Base-by-base conservation (phyloP, 345 rosid species). In the Lepidium didymum region DNA sequence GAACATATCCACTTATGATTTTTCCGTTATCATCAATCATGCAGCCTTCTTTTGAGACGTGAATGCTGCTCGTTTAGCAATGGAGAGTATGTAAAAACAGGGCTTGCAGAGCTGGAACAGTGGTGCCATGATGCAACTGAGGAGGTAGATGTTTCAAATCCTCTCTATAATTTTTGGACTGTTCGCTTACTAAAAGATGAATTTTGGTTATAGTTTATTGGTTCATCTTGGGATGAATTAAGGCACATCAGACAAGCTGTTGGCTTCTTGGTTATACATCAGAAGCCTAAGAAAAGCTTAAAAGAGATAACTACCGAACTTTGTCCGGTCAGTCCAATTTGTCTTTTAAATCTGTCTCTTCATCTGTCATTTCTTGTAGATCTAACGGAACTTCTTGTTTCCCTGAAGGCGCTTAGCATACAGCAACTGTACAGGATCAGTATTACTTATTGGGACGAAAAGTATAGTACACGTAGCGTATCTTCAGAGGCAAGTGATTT, bases 1-100 rank as follows among this genome's bases (percentile, higher is more conserved):
- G 45, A 55, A 61, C 45, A 40, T 13, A 40, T 57, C 56, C 60
- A 12, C 21, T 62, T 13, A 63, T 56, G 51, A 23, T 41, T 65
- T 57, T 41, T 7, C 33, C 56, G 27, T 29, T 55, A 55, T 12
- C 6, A 10, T 43, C 44, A 29, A 46, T 40, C 51, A 36, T 80
- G 75, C 81, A 94, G 99, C 82, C 97, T 94, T 75, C 91, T 94
- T 18, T 79, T 94, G 79, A 82, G 96, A 60, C 96, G 97, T 29
- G 97, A 94, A 71, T 94, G 99, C 71, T 94, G 99, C 82, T 91
- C 99, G 75, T 94, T 94, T 80, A 94, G 96, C 81, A 87, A 89
- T 34, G 99, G 99, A 46, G 96, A 94, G 75, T 91, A 78, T 43
- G 96, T 94, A 25, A 94, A 94, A 78, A 76, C 99, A 13, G 99